phyloP scores from a whole-genome alignment of 164 flowering plant species.

The Piper betle region DNA sequence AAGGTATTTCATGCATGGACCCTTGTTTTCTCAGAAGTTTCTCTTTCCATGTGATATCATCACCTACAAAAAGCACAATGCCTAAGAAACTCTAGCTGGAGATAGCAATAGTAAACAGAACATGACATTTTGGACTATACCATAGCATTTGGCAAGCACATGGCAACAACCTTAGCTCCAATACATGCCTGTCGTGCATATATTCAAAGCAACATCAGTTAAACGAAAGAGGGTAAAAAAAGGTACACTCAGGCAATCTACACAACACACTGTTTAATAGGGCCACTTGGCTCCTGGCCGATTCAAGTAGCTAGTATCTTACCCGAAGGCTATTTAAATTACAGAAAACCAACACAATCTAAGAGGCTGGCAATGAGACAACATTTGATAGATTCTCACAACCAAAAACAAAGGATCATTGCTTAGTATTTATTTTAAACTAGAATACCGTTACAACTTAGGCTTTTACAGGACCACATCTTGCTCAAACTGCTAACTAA shows the following conservation, averaged over 20 bases:
- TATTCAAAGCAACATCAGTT: background rate
- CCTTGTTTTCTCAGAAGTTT: conserved; percentile 78
- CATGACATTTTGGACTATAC: conserved; percentile 16
- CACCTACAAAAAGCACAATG: conserved; percentile 43
- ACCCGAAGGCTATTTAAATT: too few species aligned
- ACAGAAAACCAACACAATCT: too few species aligned
- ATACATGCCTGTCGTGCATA: conserved; percentile 68
- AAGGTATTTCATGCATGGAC: too few species aligned
- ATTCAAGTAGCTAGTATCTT: too few species aligned
- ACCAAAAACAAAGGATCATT: too few species aligned
- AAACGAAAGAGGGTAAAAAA: background rate
- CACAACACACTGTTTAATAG: background rate
- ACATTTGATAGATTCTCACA: too few species aligned
- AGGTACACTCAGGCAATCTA: background rate
- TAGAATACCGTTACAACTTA: too few species aligned
- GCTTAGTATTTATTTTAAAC: too few species aligned
- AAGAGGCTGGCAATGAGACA: too few species aligned
- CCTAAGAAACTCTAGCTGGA: background rate
- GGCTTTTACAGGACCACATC: too few species aligned
- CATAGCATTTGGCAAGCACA: conserved; percentile 90
- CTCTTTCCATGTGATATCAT: conserved; percentile 91
- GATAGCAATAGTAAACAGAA: background rate
- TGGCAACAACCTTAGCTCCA: conserved; percentile 89
- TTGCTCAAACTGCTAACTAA: too few species aligned
- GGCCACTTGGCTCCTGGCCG: background rate